Evolutionary conservation across 2,329 filamentous ascomycete genomes (phyloP).

Genomic region (Sarocladiaceae sp.): DNA sequence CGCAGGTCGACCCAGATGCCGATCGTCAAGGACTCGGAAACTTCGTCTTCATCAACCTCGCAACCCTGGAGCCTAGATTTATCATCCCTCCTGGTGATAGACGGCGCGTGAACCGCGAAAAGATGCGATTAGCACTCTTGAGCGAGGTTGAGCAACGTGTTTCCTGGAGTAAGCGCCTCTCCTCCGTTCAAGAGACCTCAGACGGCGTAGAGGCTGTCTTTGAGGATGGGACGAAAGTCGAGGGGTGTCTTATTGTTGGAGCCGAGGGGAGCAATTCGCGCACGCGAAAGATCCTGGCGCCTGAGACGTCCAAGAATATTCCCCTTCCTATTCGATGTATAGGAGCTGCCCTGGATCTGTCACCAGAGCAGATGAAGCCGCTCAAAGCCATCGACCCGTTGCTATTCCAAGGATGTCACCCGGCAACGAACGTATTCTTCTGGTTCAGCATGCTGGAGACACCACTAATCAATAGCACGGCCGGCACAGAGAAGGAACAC

Average conservation of each 20-base stretch:
- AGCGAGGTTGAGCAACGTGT: slow-evolving; percentile 23
- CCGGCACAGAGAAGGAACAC: slow-evolving; percentile 22
- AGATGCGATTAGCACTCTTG: slow-evolving; percentile 26
- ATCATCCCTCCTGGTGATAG: slow-evolving; percentile 32
- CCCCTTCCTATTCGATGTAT: slow-evolving; percentile 31
- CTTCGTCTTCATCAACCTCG: slow-evolving; percentile 36
- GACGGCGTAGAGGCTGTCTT: slow-evolving; percentile 24
- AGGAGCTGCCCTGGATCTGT: slow-evolving; percentile 31
- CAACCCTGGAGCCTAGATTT: slow-evolving; percentile 31
- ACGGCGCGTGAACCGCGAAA: slow-evolving; percentile 31
- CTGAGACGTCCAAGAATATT: slow-evolving; percentile 24
- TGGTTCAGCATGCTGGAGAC: slow-evolving; percentile 44
- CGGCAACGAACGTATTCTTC: slow-evolving; percentile 43
- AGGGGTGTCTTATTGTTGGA: slow-evolving; percentile 31
- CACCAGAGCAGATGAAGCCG: slow-evolving; percentile 29
- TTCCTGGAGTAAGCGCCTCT: slow-evolving; percentile 27
- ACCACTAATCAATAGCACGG: slow-evolving; percentile 29
- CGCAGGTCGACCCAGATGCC: slow-evolving; percentile 30
- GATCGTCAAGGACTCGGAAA: slow-evolving; percentile 32
- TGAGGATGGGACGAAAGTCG: slow-evolving; percentile 25
- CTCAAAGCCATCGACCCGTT: slow-evolving; percentile 46
- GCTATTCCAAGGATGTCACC: slow-evolving; percentile 50
- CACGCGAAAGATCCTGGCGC: slow-evolving; percentile 27
- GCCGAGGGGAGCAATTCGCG: slow-evolving; percentile 33
- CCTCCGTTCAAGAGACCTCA: neutral